A percentile compares a stretch with the other conserved stretches of the same genome.
Evolutionary conservation across 2,329 filamentous ascomycete genomes (phyloP).

Genomic region (Phoma sp.): DNA sequence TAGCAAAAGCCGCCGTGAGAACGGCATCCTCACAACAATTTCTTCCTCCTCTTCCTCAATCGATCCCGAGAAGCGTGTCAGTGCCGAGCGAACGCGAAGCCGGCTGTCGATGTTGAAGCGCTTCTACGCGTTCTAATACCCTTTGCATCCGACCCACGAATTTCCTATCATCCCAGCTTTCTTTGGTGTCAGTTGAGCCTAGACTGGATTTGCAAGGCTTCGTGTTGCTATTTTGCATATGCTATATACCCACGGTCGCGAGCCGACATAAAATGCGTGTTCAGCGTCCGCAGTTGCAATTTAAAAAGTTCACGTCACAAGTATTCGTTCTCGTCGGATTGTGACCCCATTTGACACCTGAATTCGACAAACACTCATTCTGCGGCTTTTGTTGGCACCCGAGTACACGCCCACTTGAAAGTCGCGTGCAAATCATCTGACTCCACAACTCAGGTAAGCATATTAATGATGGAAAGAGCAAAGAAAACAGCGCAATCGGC

Average conservation of each 20-base stretch:
- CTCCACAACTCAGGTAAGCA: too few relatives aligned
- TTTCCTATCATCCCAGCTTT: conserved; percentile 2
- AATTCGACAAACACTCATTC: too few relatives aligned
- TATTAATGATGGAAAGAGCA: too few relatives aligned
- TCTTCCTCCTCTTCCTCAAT: neutral
- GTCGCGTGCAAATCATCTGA: too few relatives aligned
- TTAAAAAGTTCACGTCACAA: neutral
- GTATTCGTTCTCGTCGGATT: too few relatives aligned
- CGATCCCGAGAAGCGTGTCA: neutral
- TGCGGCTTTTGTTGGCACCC: too few relatives aligned
- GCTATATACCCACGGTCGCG: conserved; percentile 29
- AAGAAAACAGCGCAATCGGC: too few relatives aligned
- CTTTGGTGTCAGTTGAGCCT: neutral
- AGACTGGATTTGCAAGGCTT: neutral
- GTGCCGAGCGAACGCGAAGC: conserved; percentile 1
- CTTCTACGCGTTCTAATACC: conserved; percentile 9
- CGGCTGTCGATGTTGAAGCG: conserved; percentile 11
- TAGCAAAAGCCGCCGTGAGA: neutral
- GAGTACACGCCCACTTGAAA: too few relatives aligned
- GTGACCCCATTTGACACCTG: too few relatives aligned
- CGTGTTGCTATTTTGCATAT: conserved; percentile 9
- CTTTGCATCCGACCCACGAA: neutral
- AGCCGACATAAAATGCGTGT: conserved; percentile 5
- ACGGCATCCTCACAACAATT: neutral
- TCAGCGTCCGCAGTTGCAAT: neutral